Percentiles rank a stretch among this genome's conserved stretches.
These are phyloP conservation scores for Penium margaritaceum DNA, from an alignment of 139 green algal genomes.

Conservation along the genomic window DNA sequence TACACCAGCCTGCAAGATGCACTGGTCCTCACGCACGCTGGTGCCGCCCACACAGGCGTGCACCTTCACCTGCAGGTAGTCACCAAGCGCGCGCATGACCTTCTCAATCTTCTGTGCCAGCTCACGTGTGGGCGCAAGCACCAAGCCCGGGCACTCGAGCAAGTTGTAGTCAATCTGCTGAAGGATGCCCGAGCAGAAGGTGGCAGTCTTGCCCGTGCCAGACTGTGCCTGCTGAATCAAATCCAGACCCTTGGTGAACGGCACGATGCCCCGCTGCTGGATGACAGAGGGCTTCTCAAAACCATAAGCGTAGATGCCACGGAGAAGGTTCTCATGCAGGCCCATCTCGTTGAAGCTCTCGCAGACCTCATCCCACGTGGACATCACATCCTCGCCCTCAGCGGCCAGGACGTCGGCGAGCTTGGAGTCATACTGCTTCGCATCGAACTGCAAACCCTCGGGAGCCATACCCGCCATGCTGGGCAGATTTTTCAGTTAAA, in stretches of 20 bases:
- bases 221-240: slow-evolving; percentile 99
- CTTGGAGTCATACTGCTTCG: slow-evolving; percentile 70
- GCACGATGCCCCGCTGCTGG: slow-evolving; percentile 98
- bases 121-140: slow-evolving; percentile 96
- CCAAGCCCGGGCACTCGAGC: slow-evolving; percentile 91
- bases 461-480: slow-evolving; percentile 44
- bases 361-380: too few relatives aligned
- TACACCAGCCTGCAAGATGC: slow-evolving; percentile 71
- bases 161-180: slow-evolving; percentile 93
- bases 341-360: too few relatives aligned
- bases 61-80: slow-evolving; percentile 98
- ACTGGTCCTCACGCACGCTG: slow-evolving; percentile 88
- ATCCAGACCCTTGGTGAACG: slow-evolving; percentile 91
- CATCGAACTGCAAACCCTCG: slow-evolving; percentile 56
- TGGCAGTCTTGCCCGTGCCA: slow-evolving; percentile 98
- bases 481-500: too few relatives aligned
- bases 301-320: too few relatives aligned
- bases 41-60: slow-evolving; percentile 97
- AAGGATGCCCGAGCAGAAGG: slow-evolving; percentile 95
- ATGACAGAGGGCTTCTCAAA: slow-evolving; percentile 99
- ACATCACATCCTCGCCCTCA: slow-evolving; percentile 37
- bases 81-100: slow-evolving; percentile 95
- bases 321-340: too few relatives aligned
- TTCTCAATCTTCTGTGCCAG: slow-evolving; percentile 99
- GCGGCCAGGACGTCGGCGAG: slow-evolving; percentile 62